A percentile compares a stretch with the other conserved stretches of the same genome.
phyloP scores from a whole-genome alignment of 2,329 filamentous ascomycete species.

The Ophiostoma quercus region DNA sequence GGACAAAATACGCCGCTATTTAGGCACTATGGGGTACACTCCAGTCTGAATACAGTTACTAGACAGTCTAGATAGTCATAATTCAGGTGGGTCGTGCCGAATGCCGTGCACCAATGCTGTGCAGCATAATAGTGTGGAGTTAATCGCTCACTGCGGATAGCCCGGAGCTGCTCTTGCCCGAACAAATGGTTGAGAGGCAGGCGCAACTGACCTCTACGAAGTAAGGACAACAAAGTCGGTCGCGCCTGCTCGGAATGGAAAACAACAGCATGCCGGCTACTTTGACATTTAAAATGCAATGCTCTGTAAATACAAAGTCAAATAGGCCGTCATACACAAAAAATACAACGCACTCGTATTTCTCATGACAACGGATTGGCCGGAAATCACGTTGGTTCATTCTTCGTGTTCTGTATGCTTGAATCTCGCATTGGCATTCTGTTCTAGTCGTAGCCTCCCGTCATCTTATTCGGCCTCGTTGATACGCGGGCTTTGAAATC shows the following conservation, averaged over 20 bases:
- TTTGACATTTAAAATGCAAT: background rate
- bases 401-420: background rate
- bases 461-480: background rate
- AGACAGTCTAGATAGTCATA: background rate
- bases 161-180: conserved; percentile 2
- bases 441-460: background rate
- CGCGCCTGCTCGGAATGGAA: conserved; percentile 10
- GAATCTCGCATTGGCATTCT: background rate
- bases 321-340: too few relatives aligned
- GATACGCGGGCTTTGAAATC: background rate
- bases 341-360: background rate
- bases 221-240: background rate
- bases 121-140: conserved; percentile 12
- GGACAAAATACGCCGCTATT: background rate
- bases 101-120: background rate
- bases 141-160: conserved; percentile 17
- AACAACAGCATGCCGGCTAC: conserved; percentile 1
- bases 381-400: background rate
- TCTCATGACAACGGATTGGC: background rate
- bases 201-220: background rate
- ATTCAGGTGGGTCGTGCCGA: background rate
- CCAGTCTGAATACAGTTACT: background rate
- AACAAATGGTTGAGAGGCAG: background rate
- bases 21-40: background rate
- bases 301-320: too few relatives aligned